Evolutionary conservation across 495 filamentous ascomycete species (phyloP), one percentile per base, ranked within the genome.

Genomic region (Penicillium goetzii): DNA sequence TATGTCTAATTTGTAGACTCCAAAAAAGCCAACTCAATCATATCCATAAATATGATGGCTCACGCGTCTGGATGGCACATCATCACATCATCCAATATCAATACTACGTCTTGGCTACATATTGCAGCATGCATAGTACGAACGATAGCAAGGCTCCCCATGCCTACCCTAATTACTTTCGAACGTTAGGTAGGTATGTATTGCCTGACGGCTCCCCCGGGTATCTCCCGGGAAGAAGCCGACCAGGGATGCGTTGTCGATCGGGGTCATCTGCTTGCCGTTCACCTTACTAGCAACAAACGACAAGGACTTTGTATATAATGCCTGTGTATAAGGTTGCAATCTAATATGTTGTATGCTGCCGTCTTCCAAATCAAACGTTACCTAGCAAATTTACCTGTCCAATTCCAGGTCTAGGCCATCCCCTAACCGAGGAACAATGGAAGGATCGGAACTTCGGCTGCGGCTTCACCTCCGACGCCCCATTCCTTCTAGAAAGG

Each of bases 231-330:
- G n/a, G 33, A 40, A 17, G 32, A 45, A 23, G 32, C 34, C 23
- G 45, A 60, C 57, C 60, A 60, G 43, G 57, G 64, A 49, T 63
- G 52, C 56, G 49, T 53, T 43, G 62, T 32, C 66, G 66, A 68
- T 68, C 65, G 56, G 54, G 41, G 49, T 25, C 10, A 47, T 47
- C 43, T 4, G 19, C 43, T 47, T 11, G n/a, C 23, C 23, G n/a
- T n/a, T n/a, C n/a, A n/a, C n/a, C n/a, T n/a, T n/a, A n/a, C n/a
- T n/a, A n/a, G n/a, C 47, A 28, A 11, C 26, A 51, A 51, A 26
- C 47, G 23, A 51, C 21, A 43, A 21, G 9, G 41, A 21, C 7
- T n/a, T 43, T 21, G n/a, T 43, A n/a, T 43, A n/a, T 19, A 43
- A 9, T n/a, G n/a, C 17, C n/a, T 21, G n/a, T 12, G n/a, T n/a